A percentile compares a stretch with the other conserved stretches of the same genome.
These are phyloP conservation scores for Fusarium sarcochroum DNA, from an alignment of 2,329 filamentous ascomycete genomes.

Conservation along the genomic window DNA sequence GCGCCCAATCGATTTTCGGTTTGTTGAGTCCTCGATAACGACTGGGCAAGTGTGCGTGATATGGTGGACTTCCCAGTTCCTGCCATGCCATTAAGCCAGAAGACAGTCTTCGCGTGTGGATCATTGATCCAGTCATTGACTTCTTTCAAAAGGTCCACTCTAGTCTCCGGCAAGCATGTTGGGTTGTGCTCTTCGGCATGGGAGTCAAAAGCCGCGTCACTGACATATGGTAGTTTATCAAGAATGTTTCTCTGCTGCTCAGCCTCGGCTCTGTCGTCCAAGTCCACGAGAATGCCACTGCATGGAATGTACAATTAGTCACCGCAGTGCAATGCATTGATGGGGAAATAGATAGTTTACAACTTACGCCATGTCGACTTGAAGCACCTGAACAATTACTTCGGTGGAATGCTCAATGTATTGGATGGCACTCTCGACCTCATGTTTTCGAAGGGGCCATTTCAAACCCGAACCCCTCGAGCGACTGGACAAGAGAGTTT, in stretches of 20 bases:
- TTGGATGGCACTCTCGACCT: background rate
- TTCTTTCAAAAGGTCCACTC: constrained; percentile 49
- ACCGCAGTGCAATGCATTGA: background rate
- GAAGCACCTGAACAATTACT: background rate
- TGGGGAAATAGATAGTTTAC: background rate
- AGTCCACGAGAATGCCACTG: background rate
- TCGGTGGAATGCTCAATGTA: background rate
- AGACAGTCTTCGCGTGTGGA: constrained; percentile 45
- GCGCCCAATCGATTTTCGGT: constrained; percentile 43
- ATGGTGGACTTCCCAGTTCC: constrained; percentile 59
- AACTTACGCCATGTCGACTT: background rate
- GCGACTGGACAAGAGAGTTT: background rate
- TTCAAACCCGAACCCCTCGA: constrained; percentile 40
- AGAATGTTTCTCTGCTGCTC: background rate
- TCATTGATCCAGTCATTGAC: constrained; percentile 28
- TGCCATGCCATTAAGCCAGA: constrained; percentile 58
- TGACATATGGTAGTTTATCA: background rate
- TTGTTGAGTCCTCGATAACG: background rate
- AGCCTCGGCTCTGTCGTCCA: background rate
- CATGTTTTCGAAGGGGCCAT: constrained; percentile 16
- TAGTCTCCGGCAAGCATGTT: constrained; percentile 51
- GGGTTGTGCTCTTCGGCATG: constrained; percentile 51
- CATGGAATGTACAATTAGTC: background rate
- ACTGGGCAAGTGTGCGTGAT: constrained; percentile 56
- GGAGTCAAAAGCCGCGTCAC: constrained; percentile 53